These are phyloP conservation scores for Mycena leptocephala DNA, from an alignment of 768 basidiomycete species.

Conservation along the genomic window DNA sequence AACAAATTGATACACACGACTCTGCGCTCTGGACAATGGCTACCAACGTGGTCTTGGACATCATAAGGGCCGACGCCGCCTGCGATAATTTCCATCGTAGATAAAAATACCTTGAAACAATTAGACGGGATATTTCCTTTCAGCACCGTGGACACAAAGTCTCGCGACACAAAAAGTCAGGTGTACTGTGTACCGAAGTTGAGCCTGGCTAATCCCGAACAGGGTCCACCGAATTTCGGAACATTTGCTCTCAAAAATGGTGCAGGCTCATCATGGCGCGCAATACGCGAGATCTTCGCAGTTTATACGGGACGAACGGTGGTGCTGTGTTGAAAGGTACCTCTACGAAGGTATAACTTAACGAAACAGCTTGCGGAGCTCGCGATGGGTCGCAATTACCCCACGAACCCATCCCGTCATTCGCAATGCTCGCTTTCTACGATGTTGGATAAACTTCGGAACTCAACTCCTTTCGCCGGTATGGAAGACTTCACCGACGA, in stretches of 20 bases:
- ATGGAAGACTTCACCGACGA: conserved; percentile 34
- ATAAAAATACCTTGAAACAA: conserved; percentile 9
- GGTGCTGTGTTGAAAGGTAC: conserved; percentile 20
- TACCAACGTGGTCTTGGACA: background rate
- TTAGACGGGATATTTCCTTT: conserved; percentile 18
- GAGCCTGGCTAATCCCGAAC: conserved; percentile 37
- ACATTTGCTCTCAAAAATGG: conserved; percentile 20
- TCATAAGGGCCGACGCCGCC: background rate
- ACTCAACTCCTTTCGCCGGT: conserved; percentile 31
- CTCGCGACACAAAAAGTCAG: conserved; percentile 28
- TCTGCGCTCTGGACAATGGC: conserved; percentile 3
- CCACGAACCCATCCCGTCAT: conserved; percentile 25
- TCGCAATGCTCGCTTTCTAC: conserved; percentile 28
- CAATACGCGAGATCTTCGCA: conserved; percentile 34
- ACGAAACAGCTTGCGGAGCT: conserved; percentile 26
- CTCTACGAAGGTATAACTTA: conserved; percentile 16
- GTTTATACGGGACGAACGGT: conserved; percentile 27
- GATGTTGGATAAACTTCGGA: conserved; percentile 34
- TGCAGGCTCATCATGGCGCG: conserved; percentile 8
- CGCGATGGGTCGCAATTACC: conserved; percentile 24
- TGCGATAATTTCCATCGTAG: background rate
- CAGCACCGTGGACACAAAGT: conserved; percentile 18
- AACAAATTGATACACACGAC: background rate
- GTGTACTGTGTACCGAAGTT: conserved; percentile 35
- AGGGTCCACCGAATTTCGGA: conserved; percentile 29